These are phyloP conservation scores for Penicillium sp. DNA, from an alignment of 2,329 filamentous ascomycete species.

Conservation along the genomic window DNA sequence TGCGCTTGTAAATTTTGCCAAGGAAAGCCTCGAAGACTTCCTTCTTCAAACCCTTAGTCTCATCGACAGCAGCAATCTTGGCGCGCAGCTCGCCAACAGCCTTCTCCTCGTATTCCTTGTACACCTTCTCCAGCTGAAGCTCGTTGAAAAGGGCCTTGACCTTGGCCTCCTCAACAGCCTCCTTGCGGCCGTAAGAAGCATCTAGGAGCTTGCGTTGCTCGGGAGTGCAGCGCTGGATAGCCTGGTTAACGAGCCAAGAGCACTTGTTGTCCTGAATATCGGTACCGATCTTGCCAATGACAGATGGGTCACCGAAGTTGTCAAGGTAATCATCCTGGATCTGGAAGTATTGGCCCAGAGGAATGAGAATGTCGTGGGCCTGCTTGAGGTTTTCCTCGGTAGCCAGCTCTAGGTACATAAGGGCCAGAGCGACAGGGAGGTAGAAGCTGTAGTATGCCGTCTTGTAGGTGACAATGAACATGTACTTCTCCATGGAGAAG, in stretches of 20 bases:
- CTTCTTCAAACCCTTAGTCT: slow-evolving; percentile 86
- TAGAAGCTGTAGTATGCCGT: slow-evolving; percentile 99
- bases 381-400: slow-evolving; percentile 86
- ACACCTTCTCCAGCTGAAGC: slow-evolving; percentile 76
- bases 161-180: slow-evolving; percentile 74
- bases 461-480: slow-evolving; percentile 99
- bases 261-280: slow-evolving; percentile 99
- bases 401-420: slow-evolving; percentile 80
- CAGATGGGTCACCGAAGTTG: slow-evolving; percentile 87
- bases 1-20: slow-evolving; percentile 96
- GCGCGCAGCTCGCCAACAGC: slow-evolving; percentile 71
- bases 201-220: slow-evolving; percentile 87
- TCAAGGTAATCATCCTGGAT: slow-evolving; percentile 98
- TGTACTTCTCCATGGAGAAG: slow-evolving; percentile 89
- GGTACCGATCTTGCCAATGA: slow-evolving; percentile 97
- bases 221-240: slow-evolving; percentile 72
- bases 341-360: slow-evolving; percentile 98
- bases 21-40: slow-evolving; percentile 85
- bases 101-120: slow-evolving; percentile 87
- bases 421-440: slow-evolving; percentile 86
- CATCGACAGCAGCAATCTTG: slow-evolving; percentile 77
- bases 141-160: slow-evolving; percentile 90
- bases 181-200: slow-evolving; percentile 91
- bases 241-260: slow-evolving; percentile 96
- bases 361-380: slow-evolving; percentile 87